phyloP scores from a whole-genome alignment of 305 asterid species.

The Ajuga reptans region DNA sequence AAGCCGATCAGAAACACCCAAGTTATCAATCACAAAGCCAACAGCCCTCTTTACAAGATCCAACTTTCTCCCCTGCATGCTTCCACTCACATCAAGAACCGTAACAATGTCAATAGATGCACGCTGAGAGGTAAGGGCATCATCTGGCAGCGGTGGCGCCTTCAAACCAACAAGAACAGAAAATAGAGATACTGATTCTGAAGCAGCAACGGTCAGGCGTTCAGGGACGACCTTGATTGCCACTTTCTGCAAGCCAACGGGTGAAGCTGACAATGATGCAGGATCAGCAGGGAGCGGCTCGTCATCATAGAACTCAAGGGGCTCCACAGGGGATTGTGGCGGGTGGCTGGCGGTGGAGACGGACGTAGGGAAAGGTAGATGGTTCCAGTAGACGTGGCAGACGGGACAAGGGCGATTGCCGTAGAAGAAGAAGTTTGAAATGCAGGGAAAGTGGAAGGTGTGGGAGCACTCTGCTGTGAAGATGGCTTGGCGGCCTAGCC shows the following conservation, averaged over 20 bases:
- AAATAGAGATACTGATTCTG: slow-evolving; percentile 16
- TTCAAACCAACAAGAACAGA: slow-evolving; percentile 28
- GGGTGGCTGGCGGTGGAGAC: too few species aligned
- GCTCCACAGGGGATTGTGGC: neutral
- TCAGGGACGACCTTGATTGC: slow-evolving; percentile 28
- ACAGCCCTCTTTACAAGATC: slow-evolving; percentile 36
- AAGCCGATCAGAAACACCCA: slow-evolving; percentile 42
- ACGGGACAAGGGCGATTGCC: slow-evolving; percentile 23
- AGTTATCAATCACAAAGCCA: slow-evolving; percentile 39
- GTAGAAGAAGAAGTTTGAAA: neutral
- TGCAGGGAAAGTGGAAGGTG: slow-evolving; percentile 34
- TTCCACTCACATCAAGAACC: slow-evolving; percentile 40
- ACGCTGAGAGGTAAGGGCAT: slow-evolving; percentile 8
- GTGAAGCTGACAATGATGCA: neutral
- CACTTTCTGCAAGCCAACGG: neutral
- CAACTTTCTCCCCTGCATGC: slow-evolving; percentile 28
- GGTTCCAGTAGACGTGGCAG: slow-evolving; percentile 26
- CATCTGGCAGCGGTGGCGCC: slow-evolving; percentile 24
- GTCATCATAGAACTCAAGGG: slow-evolving; percentile 23
- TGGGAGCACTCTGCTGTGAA: slow-evolving; percentile 38
- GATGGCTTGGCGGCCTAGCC: slow-evolving; percentile 33
- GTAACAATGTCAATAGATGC: slow-evolving; percentile 38
- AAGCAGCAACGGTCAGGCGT: slow-evolving; percentile 16
- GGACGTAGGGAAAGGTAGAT: slow-evolving; percentile 6
- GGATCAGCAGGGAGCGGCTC: slow-evolving; percentile 22